A percentile compares a stretch with the other conserved stretches of the same genome.
phyloP scores from a whole-genome alignment of 2,329 filamentous ascomycete species.

The Nannizziopsis barbatae region DNA sequence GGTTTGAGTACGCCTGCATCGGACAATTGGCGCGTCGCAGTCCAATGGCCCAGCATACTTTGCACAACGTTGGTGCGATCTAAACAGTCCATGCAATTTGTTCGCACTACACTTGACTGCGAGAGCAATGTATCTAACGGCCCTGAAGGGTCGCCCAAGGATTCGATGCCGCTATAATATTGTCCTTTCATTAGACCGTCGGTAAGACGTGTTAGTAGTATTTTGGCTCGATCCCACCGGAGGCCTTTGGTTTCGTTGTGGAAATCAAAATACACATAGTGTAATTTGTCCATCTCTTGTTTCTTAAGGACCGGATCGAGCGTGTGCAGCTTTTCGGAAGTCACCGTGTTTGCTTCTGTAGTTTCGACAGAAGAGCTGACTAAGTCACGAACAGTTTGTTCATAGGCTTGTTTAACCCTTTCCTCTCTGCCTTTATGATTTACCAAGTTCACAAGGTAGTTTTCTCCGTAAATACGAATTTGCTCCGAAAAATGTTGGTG shows the following conservation, averaged over 20 bases:
- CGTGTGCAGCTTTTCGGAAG: constrained; percentile 68
- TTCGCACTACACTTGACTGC: constrained; percentile 85
- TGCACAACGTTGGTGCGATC: constrained; percentile 97
- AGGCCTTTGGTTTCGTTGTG: constrained; percentile 95
- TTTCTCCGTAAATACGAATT: constrained; percentile 85
- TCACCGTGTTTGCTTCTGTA: constrained; percentile 52
- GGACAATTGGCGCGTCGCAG: constrained; percentile 75
- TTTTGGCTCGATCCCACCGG: constrained; percentile 80
- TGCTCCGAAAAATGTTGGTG: constrained; percentile 87
- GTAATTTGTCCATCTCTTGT: constrained; percentile 67
- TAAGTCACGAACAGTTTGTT: constrained; percentile 71
- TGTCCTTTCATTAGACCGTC: constrained; percentile 66
- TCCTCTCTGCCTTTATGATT: constrained; percentile 91
- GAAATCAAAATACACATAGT: constrained; percentile 98
- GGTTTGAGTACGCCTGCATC: constrained; percentile 68
- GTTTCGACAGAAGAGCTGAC: constrained; percentile 57
- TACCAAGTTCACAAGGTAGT: constrained; percentile 92
- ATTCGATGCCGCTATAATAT: constrained; percentile 88
- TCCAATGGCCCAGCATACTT: constrained; percentile 87
- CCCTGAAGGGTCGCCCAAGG: constrained; percentile 58
- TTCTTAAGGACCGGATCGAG: constrained; percentile 53
- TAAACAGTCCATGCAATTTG: constrained; percentile 98
- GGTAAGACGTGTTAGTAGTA: constrained; percentile 71
- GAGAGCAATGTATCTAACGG: constrained; percentile 66
- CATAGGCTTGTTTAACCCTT: constrained; percentile 83